Evolutionary conservation across 2,329 filamentous ascomycete genomes (phyloP), one percentile per base, ranked within the genome.

Genomic region (Neophaeococcomyces mojaviensis): DNA sequence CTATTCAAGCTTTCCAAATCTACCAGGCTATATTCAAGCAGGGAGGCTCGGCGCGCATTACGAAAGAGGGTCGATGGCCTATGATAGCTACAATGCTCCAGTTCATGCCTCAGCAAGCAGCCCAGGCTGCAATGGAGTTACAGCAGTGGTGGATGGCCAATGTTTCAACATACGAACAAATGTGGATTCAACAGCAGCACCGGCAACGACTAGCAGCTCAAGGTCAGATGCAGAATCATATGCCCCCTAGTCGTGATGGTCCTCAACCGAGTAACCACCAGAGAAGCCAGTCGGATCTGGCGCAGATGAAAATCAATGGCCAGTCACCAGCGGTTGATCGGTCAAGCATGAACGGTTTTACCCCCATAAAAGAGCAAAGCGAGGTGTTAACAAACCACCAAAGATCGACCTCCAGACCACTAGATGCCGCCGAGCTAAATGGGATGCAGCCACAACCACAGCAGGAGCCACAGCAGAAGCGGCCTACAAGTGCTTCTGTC

Each of bases 1-100:
- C 77, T 0, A 72, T 97, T 31, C 83, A 84, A 56, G 67, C 96
- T 10, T 78, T 87, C 59, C 77, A 82, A 50, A 71, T 97, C 2
- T 97, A 94, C 63, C 79, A 83, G 50, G 72, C 79, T 0, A 86
- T 95, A 1, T 77, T 82, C 55, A 89, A 85, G 57, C 73, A 78
- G 54, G 86, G 86, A 19, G 88, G 88, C 4, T 92, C 84, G 46
- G 85, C 84, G 55, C 79, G 76, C 49, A 79, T 94, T 2, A 82
- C 79, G 0, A 74, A 77, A 19, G 71, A 72, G 19, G 86, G 87
- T 52, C 73, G 75, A 47, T 97, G 92, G 92, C 71, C 73, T 1
- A 76, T 80, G 40, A 72, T 96, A 45, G 82, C 86, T 47, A 68
- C 75, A 24, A 63, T 88, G 39, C 63, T 67, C 3, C 22, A 8